phyloP scores from a whole-genome alignment of 176 grass and related monocot species.

The Paspalum vaginatum region DNA sequence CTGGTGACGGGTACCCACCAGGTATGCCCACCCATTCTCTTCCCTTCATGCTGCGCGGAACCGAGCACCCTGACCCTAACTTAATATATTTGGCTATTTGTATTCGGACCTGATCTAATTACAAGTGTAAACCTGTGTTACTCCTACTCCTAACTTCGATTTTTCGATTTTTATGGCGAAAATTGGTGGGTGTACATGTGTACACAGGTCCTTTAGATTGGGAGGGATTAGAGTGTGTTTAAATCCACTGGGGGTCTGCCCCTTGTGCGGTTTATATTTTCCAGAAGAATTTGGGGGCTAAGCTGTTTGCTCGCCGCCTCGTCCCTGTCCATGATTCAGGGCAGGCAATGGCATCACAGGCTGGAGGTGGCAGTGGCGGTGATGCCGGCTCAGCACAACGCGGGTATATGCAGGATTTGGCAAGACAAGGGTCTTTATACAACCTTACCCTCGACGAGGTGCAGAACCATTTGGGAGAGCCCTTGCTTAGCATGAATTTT shows the following conservation, averaged over 20 bases:
- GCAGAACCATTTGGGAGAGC: conserved; percentile 72
- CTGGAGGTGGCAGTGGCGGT: conserved; percentile 39
- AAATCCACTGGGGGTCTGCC: too few relatives aligned
- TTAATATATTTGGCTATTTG: neutral
- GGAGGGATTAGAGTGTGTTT: too few relatives aligned
- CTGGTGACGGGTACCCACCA: neutral
- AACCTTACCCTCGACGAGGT: conserved; percentile 84
- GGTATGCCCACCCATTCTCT: neutral
- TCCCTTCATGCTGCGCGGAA: neutral
- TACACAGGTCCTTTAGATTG: neutral
- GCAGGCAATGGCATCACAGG: conserved; percentile 61
- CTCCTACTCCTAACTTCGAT: neutral
- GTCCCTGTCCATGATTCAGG: conserved; percentile 38
- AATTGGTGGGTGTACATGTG: neutral
- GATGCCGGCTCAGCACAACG: conserved; percentile 26
- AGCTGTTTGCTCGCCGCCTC: neutral
- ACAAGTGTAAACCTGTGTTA: neutral
- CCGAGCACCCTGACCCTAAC: neutral
- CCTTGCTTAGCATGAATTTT: conserved; percentile 90
- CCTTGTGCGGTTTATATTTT: neutral
- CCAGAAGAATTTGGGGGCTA: too few relatives aligned
- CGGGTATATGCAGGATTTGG: conserved; percentile 51
- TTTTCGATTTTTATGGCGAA: neutral
- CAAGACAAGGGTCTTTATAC: conserved; percentile 79
- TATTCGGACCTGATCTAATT: neutral